Percentiles rank a stretch among this genome's conserved stretches.
phyloP scores from a whole-genome alignment of 75 land plant genomes.

The Pinus taeda region DNA sequence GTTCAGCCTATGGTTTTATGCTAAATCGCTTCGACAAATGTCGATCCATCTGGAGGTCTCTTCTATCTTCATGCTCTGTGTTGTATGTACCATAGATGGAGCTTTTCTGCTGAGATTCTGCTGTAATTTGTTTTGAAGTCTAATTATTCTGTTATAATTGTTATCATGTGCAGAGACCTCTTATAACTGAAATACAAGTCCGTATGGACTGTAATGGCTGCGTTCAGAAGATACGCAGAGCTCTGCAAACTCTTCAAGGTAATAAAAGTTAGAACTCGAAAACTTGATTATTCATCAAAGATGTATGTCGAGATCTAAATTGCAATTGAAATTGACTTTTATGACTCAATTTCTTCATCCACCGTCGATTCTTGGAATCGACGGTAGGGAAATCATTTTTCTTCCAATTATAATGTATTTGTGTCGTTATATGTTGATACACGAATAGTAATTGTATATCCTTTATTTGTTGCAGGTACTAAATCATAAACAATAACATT shows the following conservation, averaged over 20 bases:
- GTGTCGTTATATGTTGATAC: too few relatives aligned
- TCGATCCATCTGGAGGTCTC: background rate
- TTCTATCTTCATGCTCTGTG: too few relatives aligned
- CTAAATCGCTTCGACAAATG: background rate
- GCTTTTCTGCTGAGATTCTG: background rate
- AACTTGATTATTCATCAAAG: too few relatives aligned
- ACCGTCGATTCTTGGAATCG: too few relatives aligned
- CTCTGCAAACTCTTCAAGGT: conserved; percentile 53
- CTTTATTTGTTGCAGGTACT: too few relatives aligned
- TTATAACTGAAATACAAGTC: conserved; percentile 58
- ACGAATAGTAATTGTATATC: too few relatives aligned
- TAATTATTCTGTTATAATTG: background rate
- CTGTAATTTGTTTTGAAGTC: background rate
- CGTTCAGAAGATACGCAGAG: conserved; percentile 69
- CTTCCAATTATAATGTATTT: too few relatives aligned
- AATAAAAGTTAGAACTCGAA: background rate
- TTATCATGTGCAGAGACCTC: conserved; percentile 41
- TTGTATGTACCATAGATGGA: background rate
- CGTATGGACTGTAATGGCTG: conserved; percentile 81
- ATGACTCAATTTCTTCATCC: too few relatives aligned
- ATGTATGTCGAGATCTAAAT: too few relatives aligned
- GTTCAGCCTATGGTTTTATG: background rate
- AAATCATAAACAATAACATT: too few relatives aligned
- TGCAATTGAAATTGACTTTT: too few relatives aligned
- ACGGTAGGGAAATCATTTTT: too few relatives aligned